phyloP scores from a whole-genome alignment of 2,329 filamentous ascomycete species.

The Tolypocladium ophioglossoides region DNA sequence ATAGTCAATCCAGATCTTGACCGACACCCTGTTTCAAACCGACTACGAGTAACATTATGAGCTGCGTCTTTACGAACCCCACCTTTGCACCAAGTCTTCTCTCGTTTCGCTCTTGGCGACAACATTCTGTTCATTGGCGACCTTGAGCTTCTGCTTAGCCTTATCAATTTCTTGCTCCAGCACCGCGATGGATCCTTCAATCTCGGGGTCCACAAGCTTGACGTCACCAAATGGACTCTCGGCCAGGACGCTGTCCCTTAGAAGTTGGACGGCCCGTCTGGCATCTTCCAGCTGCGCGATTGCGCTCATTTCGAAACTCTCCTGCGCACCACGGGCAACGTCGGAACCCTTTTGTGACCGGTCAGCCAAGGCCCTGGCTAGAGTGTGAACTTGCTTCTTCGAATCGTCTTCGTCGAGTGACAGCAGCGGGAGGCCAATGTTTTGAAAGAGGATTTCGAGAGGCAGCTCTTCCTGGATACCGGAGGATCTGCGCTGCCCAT shows the following conservation, averaged over 20 bases:
- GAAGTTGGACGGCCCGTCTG: constrained; percentile 33
- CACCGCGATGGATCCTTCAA: constrained; percentile 38
- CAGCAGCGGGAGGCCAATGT: constrained; percentile 33
- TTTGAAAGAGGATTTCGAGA: constrained; percentile 36
- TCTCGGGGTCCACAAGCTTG: constrained; percentile 40
- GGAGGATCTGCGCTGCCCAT: constrained; percentile 23
- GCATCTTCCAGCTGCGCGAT: constrained; percentile 35
- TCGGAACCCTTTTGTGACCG: constrained; percentile 31
- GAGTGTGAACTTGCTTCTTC: constrained; percentile 14
- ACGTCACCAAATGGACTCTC: constrained; percentile 40
- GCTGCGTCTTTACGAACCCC: constrained; percentile 9
- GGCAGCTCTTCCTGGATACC: constrained; percentile 26
- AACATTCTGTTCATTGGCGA: constrained; percentile 25
- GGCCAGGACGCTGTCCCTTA: constrained; percentile 40
- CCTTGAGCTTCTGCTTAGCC: constrained; percentile 25
- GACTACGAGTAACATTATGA: neutral
- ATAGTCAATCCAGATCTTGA: neutral
- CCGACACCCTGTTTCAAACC: neutral
- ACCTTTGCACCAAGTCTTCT: constrained; percentile 33
- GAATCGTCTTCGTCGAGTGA: constrained; percentile 15
- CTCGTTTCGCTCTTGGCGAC: constrained; percentile 32
- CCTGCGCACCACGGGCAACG: constrained; percentile 35
- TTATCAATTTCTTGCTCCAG: constrained; percentile 33
- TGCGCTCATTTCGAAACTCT: constrained; percentile 35
- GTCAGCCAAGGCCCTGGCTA: constrained; percentile 27